Base-by-base conservation (phyloP, 1,284 basidiomycete genomes). In the Boletus sp. region DNA sequence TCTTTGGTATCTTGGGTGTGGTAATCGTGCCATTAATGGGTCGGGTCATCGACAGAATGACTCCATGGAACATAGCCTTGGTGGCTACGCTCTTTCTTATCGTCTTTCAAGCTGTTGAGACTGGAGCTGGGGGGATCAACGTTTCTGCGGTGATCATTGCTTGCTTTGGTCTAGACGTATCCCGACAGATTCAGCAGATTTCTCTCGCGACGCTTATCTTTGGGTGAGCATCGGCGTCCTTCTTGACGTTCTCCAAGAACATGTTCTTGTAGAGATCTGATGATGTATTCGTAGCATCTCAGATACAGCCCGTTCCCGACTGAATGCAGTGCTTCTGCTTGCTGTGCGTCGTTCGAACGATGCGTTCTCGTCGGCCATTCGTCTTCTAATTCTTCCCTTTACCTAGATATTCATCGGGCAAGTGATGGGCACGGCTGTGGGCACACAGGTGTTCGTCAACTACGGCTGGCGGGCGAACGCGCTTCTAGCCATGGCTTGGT, bases 401-500 rank as follows among this genome's bases (percentile, higher is more conserved):
- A 7, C 8, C 11, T 42, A 73, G 69, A 56, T 72, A 41, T 80
- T 80, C 64, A 63, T 78, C 31, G 80, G 80, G 1, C 78, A 80
- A 64, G 74, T 80, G 13, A 80, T 79, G 63, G 83, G 83, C 12
- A 83, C 82, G 3, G 74, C 82, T 0, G 79, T 77, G 7, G 78
- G 82, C 36, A 78, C 80, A 16, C 71, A 77, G 57, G 72, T 84
- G 9, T 84, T 83, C 65, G 71, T 79, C 20, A 56, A 72, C 27
- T 67, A 79, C 55, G 81, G 82, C 13, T 84, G 82, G 82, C 71
- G 74, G n/a, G 73, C 78, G 8, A 73, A 79, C 5, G 77, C 76
- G 2, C 74, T 73, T 18, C 68, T 81, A 20, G 76, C 76, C 31
- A 65, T 84, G 37, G 80, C 69, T 0, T 79, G 77, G 67, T 72